A percentile compares a stretch with the other conserved stretches of the same genome.
These are phyloP conservation scores for Nicotiana paniculata DNA, from an alignment of 257 asterid species.

Conservation along the genomic window DNA sequence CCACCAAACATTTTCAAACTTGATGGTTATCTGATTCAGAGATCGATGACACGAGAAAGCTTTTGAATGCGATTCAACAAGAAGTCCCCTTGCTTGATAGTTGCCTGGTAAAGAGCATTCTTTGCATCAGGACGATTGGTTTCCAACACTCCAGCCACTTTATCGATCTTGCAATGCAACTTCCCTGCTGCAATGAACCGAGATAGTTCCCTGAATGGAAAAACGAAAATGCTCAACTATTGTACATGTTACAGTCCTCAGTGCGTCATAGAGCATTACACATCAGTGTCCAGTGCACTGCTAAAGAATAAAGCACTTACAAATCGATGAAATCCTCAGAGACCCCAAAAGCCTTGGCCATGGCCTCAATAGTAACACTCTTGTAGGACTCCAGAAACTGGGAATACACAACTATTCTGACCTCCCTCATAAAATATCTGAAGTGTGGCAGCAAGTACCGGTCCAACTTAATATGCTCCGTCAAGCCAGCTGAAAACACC, in stretches of 20 bases:
- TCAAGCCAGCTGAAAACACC: slow-evolving; percentile 59
- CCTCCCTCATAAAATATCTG: slow-evolving; percentile 77
- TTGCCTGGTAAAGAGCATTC: slow-evolving; percentile 86
- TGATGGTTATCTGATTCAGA: slow-evolving; percentile 23
- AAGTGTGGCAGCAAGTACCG: slow-evolving; percentile 70
- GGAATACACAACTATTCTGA: slow-evolving; percentile 68
- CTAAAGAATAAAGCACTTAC: slow-evolving; percentile 29
- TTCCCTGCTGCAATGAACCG: slow-evolving; percentile 80
- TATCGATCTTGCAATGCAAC: slow-evolving; percentile 79
- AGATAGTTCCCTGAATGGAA: slow-evolving; percentile 56
- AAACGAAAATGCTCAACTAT: neutral
- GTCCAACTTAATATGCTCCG: slow-evolving; percentile 64
- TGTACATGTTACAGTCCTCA: neutral
- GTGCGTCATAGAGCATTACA: neutral
- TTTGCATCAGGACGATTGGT: slow-evolving; percentile 91
- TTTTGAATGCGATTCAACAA: slow-evolving; percentile 86
- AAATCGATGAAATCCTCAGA: slow-evolving; percentile 65
- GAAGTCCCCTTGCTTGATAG: slow-evolving; percentile 95
- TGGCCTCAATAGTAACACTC: slow-evolving; percentile 74
- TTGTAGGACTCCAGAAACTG: slow-evolving; percentile 85
- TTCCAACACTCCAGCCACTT: slow-evolving; percentile 81
- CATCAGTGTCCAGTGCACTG: neutral
- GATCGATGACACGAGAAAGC: slow-evolving; percentile 91
- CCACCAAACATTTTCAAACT: neutral
- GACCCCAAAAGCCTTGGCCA: slow-evolving; percentile 81